Percentiles rank a stretch among this genome's conserved stretches.
These are phyloP conservation scores for Dothistroma pini DNA, from an alignment of 2,329 filamentous ascomycete genomes.

Conservation along the genomic window DNA sequence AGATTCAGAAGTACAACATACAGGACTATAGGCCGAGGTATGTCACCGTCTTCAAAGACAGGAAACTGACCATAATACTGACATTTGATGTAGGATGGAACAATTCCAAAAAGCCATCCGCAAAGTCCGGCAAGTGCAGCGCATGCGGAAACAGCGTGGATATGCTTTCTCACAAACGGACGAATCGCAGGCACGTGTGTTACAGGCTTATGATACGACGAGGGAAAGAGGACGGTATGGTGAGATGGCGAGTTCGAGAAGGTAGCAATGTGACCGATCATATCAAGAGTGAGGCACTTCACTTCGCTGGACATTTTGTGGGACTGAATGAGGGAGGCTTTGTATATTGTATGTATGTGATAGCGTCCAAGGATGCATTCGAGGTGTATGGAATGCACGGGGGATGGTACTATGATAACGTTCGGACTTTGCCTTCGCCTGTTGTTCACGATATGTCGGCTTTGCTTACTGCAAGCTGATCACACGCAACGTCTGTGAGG, in stretches of 20 bases:
- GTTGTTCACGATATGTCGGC: too few species aligned
- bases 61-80: conserved; percentile 5
- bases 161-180: conserved; percentile 98
- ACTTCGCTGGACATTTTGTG: not conserved
- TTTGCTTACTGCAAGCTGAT: too few species aligned
- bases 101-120: conserved; percentile 99
- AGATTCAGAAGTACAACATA: conserved; percentile 99
- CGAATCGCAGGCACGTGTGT: conserved; percentile 87
- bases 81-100: conserved; percentile 68
- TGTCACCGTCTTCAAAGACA: too few species aligned
- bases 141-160: conserved; percentile 98
- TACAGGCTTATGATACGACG: conserved; percentile 98
- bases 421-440: too few species aligned
- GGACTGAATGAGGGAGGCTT: not conserved
- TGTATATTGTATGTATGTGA: conserved; percentile 2
- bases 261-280: conserved; percentile 2
- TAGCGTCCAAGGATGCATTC: not conserved
- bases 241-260: conserved; percentile 69
- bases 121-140: conserved; percentile 95
- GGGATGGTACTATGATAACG: not conserved
- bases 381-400: not conserved
- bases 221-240: conserved; percentile 86
- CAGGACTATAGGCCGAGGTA: conserved; percentile 96
- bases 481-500: too few species aligned
- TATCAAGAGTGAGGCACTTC: not conserved